Percentiles rank a stretch among this genome's conserved stretches.
Conservation (phyloP, 306 rosid species). For the Lathyrus aphaca region DNA sequence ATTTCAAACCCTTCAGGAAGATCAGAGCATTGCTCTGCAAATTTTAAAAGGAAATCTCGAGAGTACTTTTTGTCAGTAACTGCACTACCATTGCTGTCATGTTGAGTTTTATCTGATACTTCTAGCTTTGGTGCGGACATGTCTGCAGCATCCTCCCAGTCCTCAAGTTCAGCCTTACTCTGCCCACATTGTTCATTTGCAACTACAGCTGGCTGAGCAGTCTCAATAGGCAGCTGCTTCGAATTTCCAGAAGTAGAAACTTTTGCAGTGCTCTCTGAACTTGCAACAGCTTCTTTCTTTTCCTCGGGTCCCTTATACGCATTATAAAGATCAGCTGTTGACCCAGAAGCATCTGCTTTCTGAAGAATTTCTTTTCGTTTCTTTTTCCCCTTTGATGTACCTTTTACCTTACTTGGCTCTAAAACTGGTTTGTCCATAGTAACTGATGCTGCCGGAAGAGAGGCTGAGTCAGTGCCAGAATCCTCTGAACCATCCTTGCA, state of each 20-base stretch:
- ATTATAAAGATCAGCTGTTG: constrained; percentile 81
- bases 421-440: constrained; percentile 54
- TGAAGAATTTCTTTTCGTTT: constrained; percentile 61
- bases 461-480: constrained; percentile 39
- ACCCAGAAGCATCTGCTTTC: constrained; percentile 95
- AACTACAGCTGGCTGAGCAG: constrained; percentile 39
- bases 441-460: constrained; percentile 41
- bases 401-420: constrained; percentile 60
- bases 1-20: constrained; percentile 71
- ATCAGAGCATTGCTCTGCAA: constrained; percentile 55
- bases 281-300: constrained; percentile 56
- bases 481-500: constrained; percentile 51
- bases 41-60: constrained; percentile 81
- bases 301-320: constrained; percentile 91
- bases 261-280: constrained; percentile 37
- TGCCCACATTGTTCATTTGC: constrained; percentile 39
- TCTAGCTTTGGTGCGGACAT: constrained; percentile 71
- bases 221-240: constrained; percentile 49
- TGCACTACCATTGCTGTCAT: constrained; percentile 47
- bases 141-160: constrained; percentile 98
- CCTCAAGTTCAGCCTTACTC: constrained; percentile 76
- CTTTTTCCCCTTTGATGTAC: constrained; percentile 50
- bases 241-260: constrained; percentile 41
- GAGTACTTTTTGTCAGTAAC: constrained; percentile 67
- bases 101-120: constrained; percentile 46